Evolutionary conservation across 352 stramenopile genomes (phyloP), one percentile per base, ranked within the genome.

Genomic region (Globisporangium parvum): DNA sequence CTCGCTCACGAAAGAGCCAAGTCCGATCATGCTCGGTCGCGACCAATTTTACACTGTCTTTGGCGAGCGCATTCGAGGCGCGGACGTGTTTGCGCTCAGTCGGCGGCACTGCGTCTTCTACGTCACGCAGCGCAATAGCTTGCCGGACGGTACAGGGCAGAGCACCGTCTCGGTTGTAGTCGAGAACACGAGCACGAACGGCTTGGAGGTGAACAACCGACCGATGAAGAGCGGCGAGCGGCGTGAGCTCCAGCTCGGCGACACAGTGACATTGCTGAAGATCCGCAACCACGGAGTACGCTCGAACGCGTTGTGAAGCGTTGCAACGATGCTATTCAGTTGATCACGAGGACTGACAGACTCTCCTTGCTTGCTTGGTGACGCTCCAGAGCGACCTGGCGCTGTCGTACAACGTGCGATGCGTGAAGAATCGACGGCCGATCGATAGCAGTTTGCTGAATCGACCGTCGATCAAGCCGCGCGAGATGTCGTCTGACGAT

Each of bases 141-240:
- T 71, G 60, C 12, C 59, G 50, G 41, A 71, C 33, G 54, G 68
- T 49, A 61, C 56, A 0, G 60, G 63, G 17, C 70, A 66, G 60
- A 60, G 51, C 41, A 41, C 64, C 9, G 52, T 86, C 35, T 77
- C 75, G 53, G 64, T 87, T 14, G 48, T 63, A n/a, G 63, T 90
- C 11, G 71, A 87, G 65, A 79, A 90, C 50, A 90, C 77, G 6
- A 90, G 80, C 53, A 87, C 77, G 18, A 90, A 90, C 39, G 80
- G 80, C 5, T 70, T 86, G 10, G 65, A 75, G 17, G 66, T 90
- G 14, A 90, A 90, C 57, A 73, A 73, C 6, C 46, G 62, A 21
- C 41, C 63, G n/a, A 63, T 90, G 37, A 81, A 80, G 65, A 71
- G 71, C 53, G 62, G 67, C 2, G 66, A 82, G 41, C 55, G 55